Conservation (phyloP, 352 stramenopile genomes). For the Phytophthora tentaculata region DNA sequence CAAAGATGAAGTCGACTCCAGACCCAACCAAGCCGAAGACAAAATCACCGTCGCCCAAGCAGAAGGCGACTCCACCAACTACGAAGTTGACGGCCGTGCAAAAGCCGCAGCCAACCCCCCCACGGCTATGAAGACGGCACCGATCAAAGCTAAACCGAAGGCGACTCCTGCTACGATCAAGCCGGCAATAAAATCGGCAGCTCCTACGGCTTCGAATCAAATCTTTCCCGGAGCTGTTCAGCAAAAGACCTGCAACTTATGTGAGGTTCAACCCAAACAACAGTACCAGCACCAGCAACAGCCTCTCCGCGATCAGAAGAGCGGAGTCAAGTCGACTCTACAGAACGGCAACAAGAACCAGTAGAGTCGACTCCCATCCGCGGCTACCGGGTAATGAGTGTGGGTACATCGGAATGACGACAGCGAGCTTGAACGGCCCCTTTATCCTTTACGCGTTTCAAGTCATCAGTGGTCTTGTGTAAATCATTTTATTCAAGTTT, state of each 20-base stretch:
- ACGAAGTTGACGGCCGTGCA: slow-evolving; percentile 2
- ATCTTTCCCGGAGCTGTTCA: background rate
- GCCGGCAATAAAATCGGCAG: background rate
- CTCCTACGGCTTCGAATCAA: background rate
- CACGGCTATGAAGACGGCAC: background rate
- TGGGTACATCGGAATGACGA: background rate
- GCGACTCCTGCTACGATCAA: slow-evolving; percentile 7
- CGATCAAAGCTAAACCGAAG: slow-evolving; percentile 1
- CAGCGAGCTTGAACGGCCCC: background rate
- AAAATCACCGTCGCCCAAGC: background rate
- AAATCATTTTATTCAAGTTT: background rate
- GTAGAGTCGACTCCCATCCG: background rate
- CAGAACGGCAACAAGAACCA: background rate
- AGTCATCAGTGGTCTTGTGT: background rate
- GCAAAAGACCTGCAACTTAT: slow-evolving; percentile 8
- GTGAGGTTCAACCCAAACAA: background rate
- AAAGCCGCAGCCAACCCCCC: slow-evolving; percentile 2
- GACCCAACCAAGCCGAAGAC: background rate
- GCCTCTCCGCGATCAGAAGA: background rate
- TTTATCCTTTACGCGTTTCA: background rate
- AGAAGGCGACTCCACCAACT: background rate
- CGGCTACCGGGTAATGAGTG: background rate
- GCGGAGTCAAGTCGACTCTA: background rate
- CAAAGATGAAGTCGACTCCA: slow-evolving; percentile 5
- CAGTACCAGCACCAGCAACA: slow-evolving; percentile 5